These are phyloP conservation scores for Xerocomus amazonicus DNA, from an alignment of 1,284 basidiomycete genomes.

Conservation along the genomic window DNA sequence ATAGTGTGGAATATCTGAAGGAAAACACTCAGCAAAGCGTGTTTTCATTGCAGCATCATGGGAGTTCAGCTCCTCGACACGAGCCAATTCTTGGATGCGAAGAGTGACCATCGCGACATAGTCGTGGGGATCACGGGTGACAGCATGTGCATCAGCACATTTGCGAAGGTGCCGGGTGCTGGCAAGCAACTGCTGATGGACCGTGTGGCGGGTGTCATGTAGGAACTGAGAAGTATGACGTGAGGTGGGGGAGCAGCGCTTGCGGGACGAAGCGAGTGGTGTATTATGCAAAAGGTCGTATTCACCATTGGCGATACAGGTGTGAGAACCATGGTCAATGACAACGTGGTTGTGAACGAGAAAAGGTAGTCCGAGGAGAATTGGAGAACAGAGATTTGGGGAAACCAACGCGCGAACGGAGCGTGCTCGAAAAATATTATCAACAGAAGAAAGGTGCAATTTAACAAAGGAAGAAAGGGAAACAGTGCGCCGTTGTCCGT, in stretches of 20 bases:
- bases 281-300: not conserved
- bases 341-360: not conserved
- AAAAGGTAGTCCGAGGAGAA: not conserved
- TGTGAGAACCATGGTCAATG: not conserved
- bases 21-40: not conserved
- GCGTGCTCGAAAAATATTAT: not conserved
- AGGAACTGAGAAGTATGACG: no score
- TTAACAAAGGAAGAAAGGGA: not conserved
- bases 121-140: no score
- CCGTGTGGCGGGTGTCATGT: no score
- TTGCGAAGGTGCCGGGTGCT: no score
- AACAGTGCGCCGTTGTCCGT: not conserved
- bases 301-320: not conserved
- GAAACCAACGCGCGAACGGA: not conserved
- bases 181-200: no score
- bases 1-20: not conserved
- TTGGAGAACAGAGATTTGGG: not conserved
- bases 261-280: no score
- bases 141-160: no score
- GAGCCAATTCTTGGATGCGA: no score
- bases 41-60: no score
- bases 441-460: not conserved
- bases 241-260: no score
- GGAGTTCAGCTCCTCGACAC: no score
- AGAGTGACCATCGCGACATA: no score